Conservation (phyloP, 352 stramenopile genomes). For the Globisporangium iwayamae region DNA sequence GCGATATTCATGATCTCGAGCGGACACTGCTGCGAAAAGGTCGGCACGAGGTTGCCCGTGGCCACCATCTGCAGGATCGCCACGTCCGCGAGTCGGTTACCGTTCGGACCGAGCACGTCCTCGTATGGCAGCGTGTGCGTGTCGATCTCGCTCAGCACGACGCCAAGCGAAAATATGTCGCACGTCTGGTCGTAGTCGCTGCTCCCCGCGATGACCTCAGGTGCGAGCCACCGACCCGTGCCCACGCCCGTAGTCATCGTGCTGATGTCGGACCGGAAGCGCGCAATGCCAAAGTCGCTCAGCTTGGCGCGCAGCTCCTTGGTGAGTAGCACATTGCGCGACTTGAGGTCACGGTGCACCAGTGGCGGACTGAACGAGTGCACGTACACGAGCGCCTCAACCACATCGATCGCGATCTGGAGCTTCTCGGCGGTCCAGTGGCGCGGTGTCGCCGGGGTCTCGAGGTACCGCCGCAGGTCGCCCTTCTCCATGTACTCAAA, state of each 20-base stretch:
- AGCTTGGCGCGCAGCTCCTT: conserved; percentile 45
- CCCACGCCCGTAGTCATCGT: conserved; percentile 38
- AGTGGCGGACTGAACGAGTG: conserved; percentile 52
- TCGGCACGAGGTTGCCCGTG: too few relatives aligned
- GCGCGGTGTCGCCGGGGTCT: too few relatives aligned
- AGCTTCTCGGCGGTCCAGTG: neutral
- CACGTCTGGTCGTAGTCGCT: too few relatives aligned
- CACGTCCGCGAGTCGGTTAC: too few relatives aligned
- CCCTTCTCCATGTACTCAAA: conserved; percentile 13
- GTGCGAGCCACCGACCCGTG: neutral
- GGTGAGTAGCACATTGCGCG: conserved; percentile 33
- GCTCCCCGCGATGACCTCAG: conserved; percentile 15
- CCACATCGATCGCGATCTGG: conserved; percentile 37
- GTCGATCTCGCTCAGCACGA: too few relatives aligned
- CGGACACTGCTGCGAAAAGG: conserved; percentile 37
- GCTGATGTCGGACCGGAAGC: conserved; percentile 35
- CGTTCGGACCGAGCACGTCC: too few relatives aligned
- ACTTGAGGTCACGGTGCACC: conserved; percentile 64
- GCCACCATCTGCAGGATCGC: too few relatives aligned
- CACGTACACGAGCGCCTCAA: conserved; percentile 54
- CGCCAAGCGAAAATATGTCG: too few relatives aligned
- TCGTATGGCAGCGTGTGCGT: too few relatives aligned
- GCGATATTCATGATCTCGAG: conserved; percentile 19
- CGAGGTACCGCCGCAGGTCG: neutral
- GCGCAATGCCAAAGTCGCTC: conserved; percentile 53